A percentile compares a stretch with the other conserved stretches of the same genome.
These are phyloP conservation scores for Cutaneotrichosporon sp. DNA, from an alignment of 1,284 basidiomycete genomes.

Conservation along the genomic window DNA sequence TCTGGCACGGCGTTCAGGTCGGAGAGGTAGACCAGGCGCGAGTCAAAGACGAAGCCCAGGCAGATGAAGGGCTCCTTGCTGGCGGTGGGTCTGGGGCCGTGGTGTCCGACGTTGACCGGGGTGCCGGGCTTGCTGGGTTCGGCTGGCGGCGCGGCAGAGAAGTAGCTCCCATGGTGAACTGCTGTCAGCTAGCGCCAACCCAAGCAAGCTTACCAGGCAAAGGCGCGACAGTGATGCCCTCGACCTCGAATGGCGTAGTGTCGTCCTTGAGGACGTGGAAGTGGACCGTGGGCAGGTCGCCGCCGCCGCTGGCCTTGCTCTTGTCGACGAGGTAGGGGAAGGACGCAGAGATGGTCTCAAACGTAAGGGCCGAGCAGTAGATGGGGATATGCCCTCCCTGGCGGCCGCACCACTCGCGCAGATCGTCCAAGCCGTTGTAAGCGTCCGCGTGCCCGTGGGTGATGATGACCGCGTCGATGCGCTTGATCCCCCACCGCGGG, in stretches of 20 bases:
- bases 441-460: conserved; percentile 55
- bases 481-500: conserved; percentile 49
- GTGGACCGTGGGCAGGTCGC: conserved; percentile 49
- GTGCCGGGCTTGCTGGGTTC: conserved; percentile 10
- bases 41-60: conserved; percentile 50
- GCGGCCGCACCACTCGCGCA: conserved; percentile 50
- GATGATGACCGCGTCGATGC: conserved; percentile 54
- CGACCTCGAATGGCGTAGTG: conserved; percentile 40
- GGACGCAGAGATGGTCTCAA: conserved; percentile 41
- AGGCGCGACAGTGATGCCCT: conserved; percentile 41
- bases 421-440: conserved; percentile 45
- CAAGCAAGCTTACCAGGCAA: conserved; percentile 31
- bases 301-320: conserved; percentile 53
- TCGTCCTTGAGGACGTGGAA: conserved; percentile 45
- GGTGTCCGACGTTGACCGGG: conserved; percentile 5
- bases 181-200: conserved; percentile 5
- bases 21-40: conserved; percentile 43
- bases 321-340: conserved; percentile 55
- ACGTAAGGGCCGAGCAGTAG: conserved; percentile 46
- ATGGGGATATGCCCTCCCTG: conserved; percentile 45
- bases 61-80: conserved; percentile 42
- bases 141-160: conserved; percentile 14
- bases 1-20: conserved; percentile 48
- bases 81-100: conserved; percentile 13
- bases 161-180: conserved; percentile 35